These are phyloP conservation scores for Ogataea nitratoaversa DNA, from an alignment of 805 yeast genomes.

Conservation along the genomic window DNA sequence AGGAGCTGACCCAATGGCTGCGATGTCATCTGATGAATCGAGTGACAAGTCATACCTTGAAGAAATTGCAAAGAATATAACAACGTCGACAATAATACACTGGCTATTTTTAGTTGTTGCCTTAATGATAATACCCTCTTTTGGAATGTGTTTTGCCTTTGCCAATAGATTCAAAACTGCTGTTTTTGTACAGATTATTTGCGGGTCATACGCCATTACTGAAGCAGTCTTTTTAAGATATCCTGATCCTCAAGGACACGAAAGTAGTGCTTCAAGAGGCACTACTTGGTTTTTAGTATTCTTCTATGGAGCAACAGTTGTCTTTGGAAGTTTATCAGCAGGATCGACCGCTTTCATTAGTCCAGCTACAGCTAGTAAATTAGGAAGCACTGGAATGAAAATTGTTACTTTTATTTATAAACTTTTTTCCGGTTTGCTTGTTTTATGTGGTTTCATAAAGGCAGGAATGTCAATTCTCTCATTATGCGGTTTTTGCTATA, in stretches of 20 bases:
- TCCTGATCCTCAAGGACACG: conserved; percentile 63
- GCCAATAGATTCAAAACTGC: conserved; percentile 47
- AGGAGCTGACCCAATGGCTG: background rate
- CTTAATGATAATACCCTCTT: conserved; percentile 51
- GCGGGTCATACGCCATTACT: conserved; percentile 46
- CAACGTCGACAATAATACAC: conserved; percentile 56
- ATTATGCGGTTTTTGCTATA: conserved; percentile 83
- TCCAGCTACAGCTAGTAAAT: conserved; percentile 32
- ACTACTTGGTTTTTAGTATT: conserved; percentile 60
- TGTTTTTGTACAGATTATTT: conserved; percentile 40
- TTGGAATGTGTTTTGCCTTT: conserved; percentile 50
- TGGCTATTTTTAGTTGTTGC: conserved; percentile 52
- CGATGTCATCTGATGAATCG: conserved; percentile 1
- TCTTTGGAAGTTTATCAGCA: conserved; percentile 51
- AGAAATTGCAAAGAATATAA: conserved; percentile 26
- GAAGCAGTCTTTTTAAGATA: conserved; percentile 58
- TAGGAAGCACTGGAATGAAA: conserved; percentile 37
- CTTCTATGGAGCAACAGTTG: conserved; percentile 42
- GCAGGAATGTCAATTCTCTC: conserved; percentile 79
- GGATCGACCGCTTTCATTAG: conserved; percentile 40
- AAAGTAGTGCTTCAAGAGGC: conserved; percentile 63
- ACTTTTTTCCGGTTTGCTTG: conserved; percentile 41
- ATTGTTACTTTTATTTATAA: conserved; percentile 37
- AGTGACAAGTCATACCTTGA: conserved; percentile 9
- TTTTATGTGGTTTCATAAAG: conserved; percentile 71